Conservation (phyloP, 1,139 yeast species). For the Diutina neorugosa region DNA sequence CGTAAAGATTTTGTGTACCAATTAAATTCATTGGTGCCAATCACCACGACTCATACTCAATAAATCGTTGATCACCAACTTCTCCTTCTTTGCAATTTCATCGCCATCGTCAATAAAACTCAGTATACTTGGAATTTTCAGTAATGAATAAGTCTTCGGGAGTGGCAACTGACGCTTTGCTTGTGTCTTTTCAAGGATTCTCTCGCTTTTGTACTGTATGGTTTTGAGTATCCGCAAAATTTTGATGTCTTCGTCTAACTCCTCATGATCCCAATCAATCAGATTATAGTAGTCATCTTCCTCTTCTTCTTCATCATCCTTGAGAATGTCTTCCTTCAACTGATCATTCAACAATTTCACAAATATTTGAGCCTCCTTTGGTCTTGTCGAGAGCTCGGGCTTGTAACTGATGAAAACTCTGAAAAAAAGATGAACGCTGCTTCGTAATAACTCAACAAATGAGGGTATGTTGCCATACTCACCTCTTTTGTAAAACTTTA, state of each 20-base stretch:
- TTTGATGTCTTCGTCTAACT: conserved; percentile 38
- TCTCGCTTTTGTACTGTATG: conserved; percentile 23
- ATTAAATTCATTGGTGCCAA: neutral
- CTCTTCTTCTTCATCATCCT: conserved; percentile 22
- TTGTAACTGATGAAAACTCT: conserved; percentile 29
- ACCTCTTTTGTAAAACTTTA: conserved; percentile 14
- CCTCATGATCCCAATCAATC: conserved; percentile 40
- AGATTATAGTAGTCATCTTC: conserved; percentile 17
- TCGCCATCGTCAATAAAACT: neutral
- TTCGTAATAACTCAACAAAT: neutral
- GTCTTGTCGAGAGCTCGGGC: conserved; percentile 6
- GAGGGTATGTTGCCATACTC: neutral
- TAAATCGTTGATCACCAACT: conserved; percentile 1
- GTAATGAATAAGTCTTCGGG: neutral
- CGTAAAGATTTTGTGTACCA: neutral
- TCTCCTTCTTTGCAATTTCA: conserved; percentile 2
- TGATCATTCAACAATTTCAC: conserved; percentile 19
- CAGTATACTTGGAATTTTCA: neutral
- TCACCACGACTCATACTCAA: conserved; percentile 3
- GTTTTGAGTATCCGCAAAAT: conserved; percentile 31
- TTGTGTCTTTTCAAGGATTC: neutral
- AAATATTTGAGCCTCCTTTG: neutral
- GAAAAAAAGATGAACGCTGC: conserved; percentile 13
- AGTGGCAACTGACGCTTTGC: neutral
- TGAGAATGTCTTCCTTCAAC: conserved; percentile 26